Conservation (phyloP, 768 basidiomycete species). For the Podaxis pistillaris region DNA sequence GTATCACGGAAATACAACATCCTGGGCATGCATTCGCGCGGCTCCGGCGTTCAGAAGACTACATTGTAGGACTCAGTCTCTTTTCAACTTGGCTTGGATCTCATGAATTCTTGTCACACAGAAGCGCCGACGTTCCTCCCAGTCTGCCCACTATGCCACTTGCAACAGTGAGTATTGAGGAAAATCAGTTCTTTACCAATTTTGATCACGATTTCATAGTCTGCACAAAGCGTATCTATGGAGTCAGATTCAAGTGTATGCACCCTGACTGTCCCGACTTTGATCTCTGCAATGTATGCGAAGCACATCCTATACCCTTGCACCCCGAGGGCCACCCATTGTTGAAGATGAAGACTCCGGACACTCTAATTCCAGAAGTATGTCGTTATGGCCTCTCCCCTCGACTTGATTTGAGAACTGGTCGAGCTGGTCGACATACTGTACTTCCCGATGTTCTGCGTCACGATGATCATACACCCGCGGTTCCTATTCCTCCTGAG, state of each 20-base stretch:
- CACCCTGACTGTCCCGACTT: slow-evolving; percentile 75
- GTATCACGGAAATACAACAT: slow-evolving; percentile 72
- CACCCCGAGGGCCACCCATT: slow-evolving; percentile 73
- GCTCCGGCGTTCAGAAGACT: slow-evolving; percentile 49
- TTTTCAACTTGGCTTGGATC: neutral
- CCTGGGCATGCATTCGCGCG: slow-evolving; percentile 74
- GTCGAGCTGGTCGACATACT: neutral
- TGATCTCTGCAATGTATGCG: slow-evolving; percentile 78
- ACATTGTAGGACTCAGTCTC: slow-evolving; percentile 45
- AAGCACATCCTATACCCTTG: slow-evolving; percentile 73
- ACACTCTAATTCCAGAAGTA: slow-evolving; percentile 39
- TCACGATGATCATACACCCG: neutral
- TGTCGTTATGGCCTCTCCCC: slow-evolving; percentile 13
- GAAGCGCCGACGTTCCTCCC: slow-evolving; percentile 21
- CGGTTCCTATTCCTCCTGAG: neutral
- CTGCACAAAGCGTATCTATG: slow-evolving; percentile 9
- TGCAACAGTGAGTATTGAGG: slow-evolving; percentile 52
- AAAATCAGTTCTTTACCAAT: slow-evolving; percentile 5
- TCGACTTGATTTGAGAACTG: neutral
- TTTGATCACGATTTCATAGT: slow-evolving; percentile 8
- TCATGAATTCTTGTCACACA: slow-evolving; percentile 14
- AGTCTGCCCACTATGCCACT: slow-evolving; percentile 47
- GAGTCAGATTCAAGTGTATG: slow-evolving; percentile 57
- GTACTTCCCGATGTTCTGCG: neutral
- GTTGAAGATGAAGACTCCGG: slow-evolving; percentile 64